These are phyloP conservation scores for Protomyces pachydermus DNA, from an alignment of 1,139 yeast species.

Conservation along the genomic window DNA sequence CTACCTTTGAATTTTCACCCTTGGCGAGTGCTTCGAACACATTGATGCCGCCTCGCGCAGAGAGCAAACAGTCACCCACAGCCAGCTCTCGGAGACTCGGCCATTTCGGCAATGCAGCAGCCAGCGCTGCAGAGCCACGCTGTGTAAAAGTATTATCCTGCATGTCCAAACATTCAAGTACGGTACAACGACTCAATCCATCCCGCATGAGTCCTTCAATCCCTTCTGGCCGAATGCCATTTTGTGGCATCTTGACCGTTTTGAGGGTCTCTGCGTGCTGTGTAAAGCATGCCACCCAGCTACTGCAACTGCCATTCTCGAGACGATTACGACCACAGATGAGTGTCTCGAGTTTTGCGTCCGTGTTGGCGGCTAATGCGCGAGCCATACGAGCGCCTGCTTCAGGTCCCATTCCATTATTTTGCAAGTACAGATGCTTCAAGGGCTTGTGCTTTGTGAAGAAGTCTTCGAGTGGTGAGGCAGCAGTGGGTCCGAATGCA, in stretches of 20 bases:
- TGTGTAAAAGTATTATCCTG: constrained; percentile 92
- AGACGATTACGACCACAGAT: constrained; percentile 94
- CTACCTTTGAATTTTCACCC: constrained; percentile 44
- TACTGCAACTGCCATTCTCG: constrained; percentile 79
- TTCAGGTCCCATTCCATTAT: constrained; percentile 96
- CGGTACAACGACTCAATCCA: constrained; percentile 61
- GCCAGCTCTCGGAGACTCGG: constrained; percentile 63
- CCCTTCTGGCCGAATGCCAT: constrained; percentile 94
- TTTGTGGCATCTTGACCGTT: constrained; percentile 79
- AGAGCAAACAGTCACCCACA: constrained; percentile 81
- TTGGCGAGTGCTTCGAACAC: constrained; percentile 42
- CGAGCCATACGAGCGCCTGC: constrained; percentile 93
- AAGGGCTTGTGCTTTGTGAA: constrained; percentile 70
- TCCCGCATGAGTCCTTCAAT: constrained; percentile 65
- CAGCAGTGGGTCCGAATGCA: constrained; percentile 93
- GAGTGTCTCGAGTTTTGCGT: constrained; percentile 68
- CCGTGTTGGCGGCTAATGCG: constrained; percentile 69
- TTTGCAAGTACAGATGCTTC: constrained; percentile 79
- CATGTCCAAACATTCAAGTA: constrained; percentile 68
- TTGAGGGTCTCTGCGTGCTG: constrained; percentile 63
- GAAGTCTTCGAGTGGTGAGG: constrained; percentile 78
- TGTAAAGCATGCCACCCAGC: constrained; percentile 62
- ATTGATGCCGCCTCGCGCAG: constrained; percentile 62
- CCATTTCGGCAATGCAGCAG: constrained; percentile 56
- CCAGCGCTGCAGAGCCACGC: constrained; percentile 73